These are phyloP conservation scores for Penicillium odoratum DNA, from an alignment of 495 filamentous ascomycete genomes.

Conservation along the genomic window DNA sequence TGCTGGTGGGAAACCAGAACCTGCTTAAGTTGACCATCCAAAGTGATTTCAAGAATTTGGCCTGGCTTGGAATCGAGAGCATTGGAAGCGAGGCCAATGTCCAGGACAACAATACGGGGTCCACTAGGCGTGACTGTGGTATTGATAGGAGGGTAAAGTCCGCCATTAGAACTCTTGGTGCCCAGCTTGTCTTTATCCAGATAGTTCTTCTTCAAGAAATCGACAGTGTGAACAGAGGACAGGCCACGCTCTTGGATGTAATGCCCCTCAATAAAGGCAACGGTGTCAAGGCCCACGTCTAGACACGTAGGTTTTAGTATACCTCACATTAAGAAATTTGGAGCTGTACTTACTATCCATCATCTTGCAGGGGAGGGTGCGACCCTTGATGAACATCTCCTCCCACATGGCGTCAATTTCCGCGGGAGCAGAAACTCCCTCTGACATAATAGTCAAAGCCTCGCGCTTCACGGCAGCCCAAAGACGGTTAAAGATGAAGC, in stretches of 20 bases:
- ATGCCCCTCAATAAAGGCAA: constrained; percentile 43
- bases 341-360: constrained; percentile 33
- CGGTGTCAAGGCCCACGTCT: constrained; percentile 54
- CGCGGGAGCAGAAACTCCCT: constrained; percentile 44
- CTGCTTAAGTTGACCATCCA: constrained; percentile 16
- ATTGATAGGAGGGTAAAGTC: constrained; percentile 24
- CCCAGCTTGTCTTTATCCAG: constrained; percentile 40
- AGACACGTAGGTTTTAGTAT: background rate
- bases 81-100: constrained; percentile 28
- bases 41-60: constrained; percentile 22
- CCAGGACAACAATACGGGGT: constrained; percentile 24
- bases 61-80: constrained; percentile 19
- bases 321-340: no score
- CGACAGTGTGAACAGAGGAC: constrained; percentile 31
- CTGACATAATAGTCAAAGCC: constrained; percentile 42
- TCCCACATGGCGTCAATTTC: constrained; percentile 47
- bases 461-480: constrained; percentile 58
- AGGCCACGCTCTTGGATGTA: constrained; percentile 49
- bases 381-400: constrained; percentile 38
- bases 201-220: constrained; percentile 42
- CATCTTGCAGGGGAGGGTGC: constrained; percentile 25
- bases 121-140: background rate
- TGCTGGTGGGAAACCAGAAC: constrained; percentile 28
- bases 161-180: constrained; percentile 25
- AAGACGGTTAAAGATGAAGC: constrained; percentile 53